phyloP scores from a whole-genome alignment of 2,329 filamentous ascomycete species.

The Ilyonectria destructans region DNA sequence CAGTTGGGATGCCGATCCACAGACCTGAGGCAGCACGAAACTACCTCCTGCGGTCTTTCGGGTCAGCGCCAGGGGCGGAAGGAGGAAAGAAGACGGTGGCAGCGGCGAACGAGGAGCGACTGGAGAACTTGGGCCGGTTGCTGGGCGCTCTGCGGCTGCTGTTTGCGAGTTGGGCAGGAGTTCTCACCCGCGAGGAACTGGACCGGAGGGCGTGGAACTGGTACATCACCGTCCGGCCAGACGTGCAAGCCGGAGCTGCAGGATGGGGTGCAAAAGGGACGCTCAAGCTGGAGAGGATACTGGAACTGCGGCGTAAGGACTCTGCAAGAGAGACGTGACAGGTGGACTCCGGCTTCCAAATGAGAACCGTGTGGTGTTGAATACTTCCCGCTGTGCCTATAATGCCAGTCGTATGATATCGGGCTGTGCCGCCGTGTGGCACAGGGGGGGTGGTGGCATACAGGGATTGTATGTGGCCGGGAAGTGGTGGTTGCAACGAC shows the following conservation, averaged over 20 bases:
- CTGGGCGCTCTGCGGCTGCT: slow-evolving; percentile 81
- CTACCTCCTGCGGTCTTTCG: slow-evolving; percentile 75
- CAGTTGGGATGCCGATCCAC: slow-evolving; percentile 78
- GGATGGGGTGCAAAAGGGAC: slow-evolving; percentile 89
- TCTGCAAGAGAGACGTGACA: slow-evolving; percentile 5
- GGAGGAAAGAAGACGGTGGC: slow-evolving; percentile 59
- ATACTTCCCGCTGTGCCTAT: background rate
- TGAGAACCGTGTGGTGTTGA: slow-evolving; percentile 1
- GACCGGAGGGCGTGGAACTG: slow-evolving; percentile 85
- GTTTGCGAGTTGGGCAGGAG: slow-evolving; percentile 81
- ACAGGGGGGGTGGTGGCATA: slow-evolving; percentile 20
- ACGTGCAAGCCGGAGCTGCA: slow-evolving; percentile 80
- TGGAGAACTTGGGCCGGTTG: slow-evolving; percentile 78
- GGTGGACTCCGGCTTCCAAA: background rate
- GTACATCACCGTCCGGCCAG: slow-evolving; percentile 84
- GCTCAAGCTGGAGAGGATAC: slow-evolving; percentile 77
- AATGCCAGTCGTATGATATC: slow-evolving; percentile 29
- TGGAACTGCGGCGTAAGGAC: slow-evolving; percentile 66
- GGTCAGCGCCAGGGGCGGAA: slow-evolving; percentile 57
- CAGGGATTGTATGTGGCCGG: slow-evolving; percentile 24
- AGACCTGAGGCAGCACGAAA: slow-evolving; percentile 78
- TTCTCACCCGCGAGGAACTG: slow-evolving; percentile 76
- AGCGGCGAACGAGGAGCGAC: slow-evolving; percentile 72
- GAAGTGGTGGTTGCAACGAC: slow-evolving; percentile 10
- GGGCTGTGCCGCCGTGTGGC: slow-evolving; percentile 23